These are phyloP conservation scores for Musa schizocarpa DNA, from an alignment of 176 grass and related monocot genomes.

Conservation along the genomic window DNA sequence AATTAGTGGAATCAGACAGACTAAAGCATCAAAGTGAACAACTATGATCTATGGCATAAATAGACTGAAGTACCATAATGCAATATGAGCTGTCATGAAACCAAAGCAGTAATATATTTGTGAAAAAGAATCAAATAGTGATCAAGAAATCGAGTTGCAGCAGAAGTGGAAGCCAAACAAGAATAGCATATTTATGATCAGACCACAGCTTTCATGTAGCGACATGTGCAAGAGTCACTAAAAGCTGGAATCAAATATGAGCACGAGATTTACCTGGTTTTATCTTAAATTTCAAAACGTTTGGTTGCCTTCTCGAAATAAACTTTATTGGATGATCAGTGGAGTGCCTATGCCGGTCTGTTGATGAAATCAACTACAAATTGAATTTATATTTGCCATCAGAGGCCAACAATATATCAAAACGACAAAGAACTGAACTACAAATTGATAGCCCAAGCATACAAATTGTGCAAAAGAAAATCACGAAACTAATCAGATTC, in stretches of 20 bases:
- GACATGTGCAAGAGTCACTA: not conserved
- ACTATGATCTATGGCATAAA: too few species aligned
- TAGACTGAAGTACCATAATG: too few species aligned
- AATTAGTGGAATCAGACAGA: too few species aligned
- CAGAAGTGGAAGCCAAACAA: too few species aligned
- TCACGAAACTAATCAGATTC: not conserved
- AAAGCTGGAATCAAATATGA: not conserved
- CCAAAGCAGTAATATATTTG: too few species aligned
- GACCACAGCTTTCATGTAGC: not conserved
- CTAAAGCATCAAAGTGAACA: too few species aligned
- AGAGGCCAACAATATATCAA: not conserved
- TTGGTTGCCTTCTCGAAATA: slow-evolving; percentile 73
- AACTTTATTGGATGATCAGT: slow-evolving; percentile 98
- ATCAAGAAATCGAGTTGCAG: too few species aligned
- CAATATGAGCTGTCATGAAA: too few species aligned
- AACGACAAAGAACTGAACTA: not conserved
- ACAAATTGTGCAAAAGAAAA: not conserved
- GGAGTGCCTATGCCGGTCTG: slow-evolving; percentile 71
- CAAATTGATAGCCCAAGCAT: not conserved
- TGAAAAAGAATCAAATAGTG: too few species aligned
- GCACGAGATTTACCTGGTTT: slow-evolving; percentile 60
- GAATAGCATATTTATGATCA: too few species aligned
- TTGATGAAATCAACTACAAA: slow-evolving; percentile 78
- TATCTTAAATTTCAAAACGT: slow-evolving; percentile 92
- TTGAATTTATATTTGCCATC: not conserved